Base-by-base conservation (phyloP, 2,329 filamentous ascomycete species). In the Monilinia aucupariae region DNA sequence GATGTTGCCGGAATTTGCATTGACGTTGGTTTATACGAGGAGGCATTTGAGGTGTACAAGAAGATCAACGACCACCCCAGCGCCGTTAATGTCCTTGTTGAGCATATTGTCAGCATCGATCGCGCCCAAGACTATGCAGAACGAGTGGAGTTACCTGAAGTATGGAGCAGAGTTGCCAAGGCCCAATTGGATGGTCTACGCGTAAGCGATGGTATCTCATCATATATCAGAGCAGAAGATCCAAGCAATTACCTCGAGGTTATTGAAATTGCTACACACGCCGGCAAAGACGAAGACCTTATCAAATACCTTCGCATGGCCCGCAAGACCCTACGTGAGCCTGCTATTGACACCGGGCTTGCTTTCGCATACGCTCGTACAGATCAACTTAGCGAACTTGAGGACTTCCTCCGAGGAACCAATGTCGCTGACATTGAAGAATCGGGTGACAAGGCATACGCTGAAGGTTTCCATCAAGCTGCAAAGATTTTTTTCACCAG, bases 401-500 rank as follows among this genome's bases (percentile, higher is more conserved):
- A 99, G 77, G 94, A 99, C 76, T 99, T 99, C 83, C 81, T 99
- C 65, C 89, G 91, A 64, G 86, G 86, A 34, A 92, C 91, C 62
- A 99, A 99, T 69, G 94, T 97, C 66, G 93, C 94, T 60, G 92
- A 99, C 75, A 84, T 97, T 61, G 94, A 99, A 75, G 90, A 94
- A 70, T 97, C 92, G 64, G 94, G 94, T 81, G 94, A 99, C 82
- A 97, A 97, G 82, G 93, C 94, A 27, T 97, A 96, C 70, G 89
- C 87, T 67, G 94, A 99, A 78, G 93, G 93, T 65, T 87, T 91
- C 73, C 93, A 94, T 73, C 89, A 97, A 81, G 94, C 94, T 50
- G 91, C 94, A 68, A 99, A 99, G 85, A 97, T 99, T 74, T 99
- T 97, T 84, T 99, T 87, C 80, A 91, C 86, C 62, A 97, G 91